phyloP scores from a whole-genome alignment of 2,329 filamentous ascomycete genomes.

The Xylaria sp. region DNA sequence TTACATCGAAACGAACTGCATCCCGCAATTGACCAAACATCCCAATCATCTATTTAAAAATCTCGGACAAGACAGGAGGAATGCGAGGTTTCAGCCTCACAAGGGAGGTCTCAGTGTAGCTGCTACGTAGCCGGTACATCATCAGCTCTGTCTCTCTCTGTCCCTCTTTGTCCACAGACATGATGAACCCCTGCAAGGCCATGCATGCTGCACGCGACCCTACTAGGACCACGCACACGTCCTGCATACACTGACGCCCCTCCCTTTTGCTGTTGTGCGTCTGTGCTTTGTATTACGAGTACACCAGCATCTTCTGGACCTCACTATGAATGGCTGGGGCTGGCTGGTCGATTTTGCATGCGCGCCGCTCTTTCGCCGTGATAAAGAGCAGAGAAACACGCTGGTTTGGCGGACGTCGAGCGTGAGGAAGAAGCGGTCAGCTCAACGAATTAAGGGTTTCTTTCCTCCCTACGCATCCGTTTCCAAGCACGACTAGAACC shows the following conservation, averaged over 20 bases:
- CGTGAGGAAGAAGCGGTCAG: constrained; percentile 29
- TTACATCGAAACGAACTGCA: neutral
- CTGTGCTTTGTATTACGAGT: no score
- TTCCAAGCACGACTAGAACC: no score
- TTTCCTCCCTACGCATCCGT: no score
- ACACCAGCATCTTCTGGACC: no score
- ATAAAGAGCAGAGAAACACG: constrained; percentile 3
- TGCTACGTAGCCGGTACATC: constrained; percentile 9
- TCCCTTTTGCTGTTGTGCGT: constrained; percentile 3
- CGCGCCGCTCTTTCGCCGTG: constrained; percentile 14
- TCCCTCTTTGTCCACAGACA: neutral
- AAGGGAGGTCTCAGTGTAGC: constrained; percentile 2
- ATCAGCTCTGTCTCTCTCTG: neutral
- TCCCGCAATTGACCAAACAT: neutral
- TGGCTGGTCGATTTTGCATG: neutral
- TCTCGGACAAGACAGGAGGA: neutral
- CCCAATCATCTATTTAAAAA: neutral
- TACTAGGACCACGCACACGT: constrained; percentile 1
- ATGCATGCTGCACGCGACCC: constrained; percentile 10
- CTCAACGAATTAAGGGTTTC: constrained; percentile 23
- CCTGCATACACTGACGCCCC: constrained; percentile 11
- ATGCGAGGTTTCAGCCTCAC: constrained; percentile 5
- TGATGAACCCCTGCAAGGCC: neutral
- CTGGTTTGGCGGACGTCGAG: constrained; percentile 21
- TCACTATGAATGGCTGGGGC: no score